phyloP scores from a whole-genome alignment of 768 basidiomycete genomes.

The Cyclocybe aegerita region DNA sequence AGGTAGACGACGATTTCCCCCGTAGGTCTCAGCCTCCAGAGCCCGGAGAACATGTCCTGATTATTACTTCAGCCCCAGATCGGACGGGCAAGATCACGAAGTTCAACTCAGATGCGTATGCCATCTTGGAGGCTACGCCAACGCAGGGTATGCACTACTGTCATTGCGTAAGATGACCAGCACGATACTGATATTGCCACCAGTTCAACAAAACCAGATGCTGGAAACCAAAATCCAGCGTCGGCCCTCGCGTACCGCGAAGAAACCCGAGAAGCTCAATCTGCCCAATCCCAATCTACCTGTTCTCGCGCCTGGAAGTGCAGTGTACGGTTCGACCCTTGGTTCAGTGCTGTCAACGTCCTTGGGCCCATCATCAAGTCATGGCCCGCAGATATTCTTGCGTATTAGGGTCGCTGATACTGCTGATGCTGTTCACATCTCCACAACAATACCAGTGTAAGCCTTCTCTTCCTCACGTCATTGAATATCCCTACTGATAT shows the following conservation, averaged over 20 bases:
- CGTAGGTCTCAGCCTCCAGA: constrained; percentile 50
- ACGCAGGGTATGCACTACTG: constrained; percentile 51
- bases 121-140: constrained; percentile 74
- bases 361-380: constrained; percentile 65
- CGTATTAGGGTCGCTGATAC: constrained; percentile 80
- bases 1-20: constrained; percentile 98
- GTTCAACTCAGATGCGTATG: constrained; percentile 90
- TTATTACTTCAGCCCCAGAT: constrained; percentile 71
- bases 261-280: constrained; percentile 53
- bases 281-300: constrained; percentile 38
- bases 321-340: constrained; percentile 42
- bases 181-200: constrained; percentile 21
- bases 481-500: constrained; percentile 1
- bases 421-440: constrained; percentile 81
- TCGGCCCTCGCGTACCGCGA: constrained; percentile 69
- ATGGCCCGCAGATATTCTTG: constrained; percentile 82
- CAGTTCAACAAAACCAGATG: constrained; percentile 73
- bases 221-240: constrained; percentile 82
- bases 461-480: constrained; percentile 25
- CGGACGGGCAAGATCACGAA: constrained; percentile 81
- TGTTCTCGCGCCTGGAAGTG: constrained; percentile 41
- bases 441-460: constrained; percentile 89
- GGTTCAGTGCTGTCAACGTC: constrained; percentile 60
- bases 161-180: not conserved
- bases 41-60: constrained; percentile 3